Base-by-base conservation (phyloP, 768 basidiomycete species). In the Guyanaporus albipodus region DNA sequence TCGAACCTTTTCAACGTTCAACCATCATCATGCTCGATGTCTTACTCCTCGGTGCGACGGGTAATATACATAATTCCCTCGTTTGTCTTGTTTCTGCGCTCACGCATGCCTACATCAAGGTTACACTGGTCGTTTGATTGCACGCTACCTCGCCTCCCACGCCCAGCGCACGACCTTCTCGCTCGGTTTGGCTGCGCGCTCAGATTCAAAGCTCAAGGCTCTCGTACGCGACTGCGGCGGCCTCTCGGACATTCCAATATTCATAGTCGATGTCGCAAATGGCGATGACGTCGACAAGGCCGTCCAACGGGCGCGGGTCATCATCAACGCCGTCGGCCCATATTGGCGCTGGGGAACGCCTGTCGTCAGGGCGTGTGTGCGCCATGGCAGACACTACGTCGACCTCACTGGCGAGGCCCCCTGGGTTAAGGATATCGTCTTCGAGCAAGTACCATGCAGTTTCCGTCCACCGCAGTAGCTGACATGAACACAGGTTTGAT, bases 321-420 rank as follows among this genome's bases (percentile, higher is more conserved):
- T 93, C 44, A 82, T 92, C 48, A 90, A 87, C 57, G 70, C 82
- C 24, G 78, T 87, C 26, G 90, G 90, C 1, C 88, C 89, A 2
- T 92, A 76, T 60, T 83, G 79, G 76, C 60, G 61, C 6, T 87
- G 75, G 68, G 86, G 89, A 3, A 80, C 80, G n/a, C 74, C 79
- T 8, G 83, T 92, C 11, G 86, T 91, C 17, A 87, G 78, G 46
- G 83, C 86, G 4, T 95, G 92, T 52, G 86, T 83, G 5, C 70
- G 69, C 28, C 70, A 85, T 48, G 83, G 87, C 6, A 76, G 79
- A 7, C 90, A 94, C 65, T 95, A 95, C 61, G 81, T 91, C 22
- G 94, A 97, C 65, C 70, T 93, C 27, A 80, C 85, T 2, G 85
- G 87, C 8, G 91, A 94, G 62, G 67, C 75, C 0, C 67, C 71